Evolutionary conservation across 106 monocot species (phyloP), one percentile per base, ranked within the genome.

Genomic region (Dendrobium catenatum): DNA sequence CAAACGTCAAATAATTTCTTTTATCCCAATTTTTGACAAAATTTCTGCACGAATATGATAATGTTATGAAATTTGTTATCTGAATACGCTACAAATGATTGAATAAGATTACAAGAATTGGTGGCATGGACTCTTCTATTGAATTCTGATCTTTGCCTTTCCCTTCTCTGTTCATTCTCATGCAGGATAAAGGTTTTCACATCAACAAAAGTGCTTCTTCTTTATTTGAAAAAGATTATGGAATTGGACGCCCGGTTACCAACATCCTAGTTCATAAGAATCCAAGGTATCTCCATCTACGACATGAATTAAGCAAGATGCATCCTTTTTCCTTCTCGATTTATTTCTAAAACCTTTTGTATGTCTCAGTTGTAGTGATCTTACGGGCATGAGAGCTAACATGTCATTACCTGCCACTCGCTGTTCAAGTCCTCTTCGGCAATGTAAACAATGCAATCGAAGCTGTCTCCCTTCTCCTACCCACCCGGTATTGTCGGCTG

Each of bases 351-450:
- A 26, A 37, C 17, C 19, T n/a, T 49, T 27, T 78, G 43, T 1
- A 76, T 43, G 56, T n/a, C 22, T 61, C 22, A 61, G 70, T 70
- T 86, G 76, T 82, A 95, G 92, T 76, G 81, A 86, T 76, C 44
- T 72, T 40, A 73, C 29, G 42, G 75, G 78, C 78, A 64, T 79
- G 79, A 87, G 90, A 86, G 55, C 67, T 82, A 92, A 95, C 83
- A 80, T 92, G 83, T 95, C 95, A 26, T 81, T 92, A 48, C 95
- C 92, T 2, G 87, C 88, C 3, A 92, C 95, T 6, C 92, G 90
- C 9, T 90, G 90, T 75, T 92, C 95, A 44, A 95, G 95, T 64
- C 95, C 95, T 40, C 31, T 86, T n/a, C 82, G 90, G 13, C 92
- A 92, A 42, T 88, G 78, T n/a, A 83, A 68, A 78, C 92, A 85